Conservation (phyloP, 352 stramenopile species). For the Phytophthora pseudosyringae region DNA sequence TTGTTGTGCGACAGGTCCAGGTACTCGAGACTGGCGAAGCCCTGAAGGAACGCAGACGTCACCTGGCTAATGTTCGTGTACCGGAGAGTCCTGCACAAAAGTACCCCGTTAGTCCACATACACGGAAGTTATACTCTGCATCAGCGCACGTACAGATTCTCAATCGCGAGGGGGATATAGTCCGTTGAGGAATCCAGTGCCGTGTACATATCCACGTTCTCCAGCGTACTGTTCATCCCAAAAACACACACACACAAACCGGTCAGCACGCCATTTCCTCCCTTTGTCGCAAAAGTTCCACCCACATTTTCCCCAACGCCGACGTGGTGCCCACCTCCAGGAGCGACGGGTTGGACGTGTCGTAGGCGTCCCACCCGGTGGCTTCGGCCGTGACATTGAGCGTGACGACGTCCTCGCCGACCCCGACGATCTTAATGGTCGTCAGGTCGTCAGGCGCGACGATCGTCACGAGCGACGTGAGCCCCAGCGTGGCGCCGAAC, state of each 20-base stretch:
- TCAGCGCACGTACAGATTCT: constrained; percentile 42
- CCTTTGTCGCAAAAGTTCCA: constrained; percentile 4
- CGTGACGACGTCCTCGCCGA: constrained; percentile 31
- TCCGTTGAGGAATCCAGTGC: constrained; percentile 41
- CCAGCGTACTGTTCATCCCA: constrained; percentile 34
- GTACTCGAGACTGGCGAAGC: constrained; percentile 49
- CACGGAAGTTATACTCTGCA: background rate
- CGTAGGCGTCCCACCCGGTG: constrained; percentile 46
- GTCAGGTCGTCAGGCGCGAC: constrained; percentile 45
- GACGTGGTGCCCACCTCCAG: constrained; percentile 48
- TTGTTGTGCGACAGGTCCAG: constrained; percentile 61
- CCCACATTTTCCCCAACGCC: constrained; percentile 44
- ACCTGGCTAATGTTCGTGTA: constrained; percentile 53
- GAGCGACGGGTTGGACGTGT: constrained; percentile 42
- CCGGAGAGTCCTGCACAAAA: constrained; percentile 35
- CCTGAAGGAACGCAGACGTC: constrained; percentile 48
- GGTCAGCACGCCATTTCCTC: too few relatives aligned
- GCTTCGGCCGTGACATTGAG: constrained; percentile 52
- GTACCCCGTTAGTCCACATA: constrained; percentile 1
- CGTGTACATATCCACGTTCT: constrained; percentile 50
- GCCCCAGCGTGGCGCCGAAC: constrained; percentile 44
- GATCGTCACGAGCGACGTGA: constrained; percentile 56
- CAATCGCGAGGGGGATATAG: constrained; percentile 51
- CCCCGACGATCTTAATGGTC: constrained; percentile 41
- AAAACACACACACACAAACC: background rate